Conservation (phyloP, 306 rosid genomes). For the Prosopis cineraria region DNA sequence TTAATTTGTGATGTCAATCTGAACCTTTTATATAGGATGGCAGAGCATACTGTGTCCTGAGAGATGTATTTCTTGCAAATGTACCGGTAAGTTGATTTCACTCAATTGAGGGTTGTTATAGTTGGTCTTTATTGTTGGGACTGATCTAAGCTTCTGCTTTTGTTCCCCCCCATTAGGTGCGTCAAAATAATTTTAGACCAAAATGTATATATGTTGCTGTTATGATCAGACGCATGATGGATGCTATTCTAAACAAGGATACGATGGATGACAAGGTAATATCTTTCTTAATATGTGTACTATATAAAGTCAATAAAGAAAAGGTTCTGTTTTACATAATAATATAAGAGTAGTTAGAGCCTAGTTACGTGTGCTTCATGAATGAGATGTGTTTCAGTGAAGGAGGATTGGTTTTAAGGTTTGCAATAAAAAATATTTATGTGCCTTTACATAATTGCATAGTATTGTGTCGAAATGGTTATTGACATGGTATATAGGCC, state of each 20-base stretch:
- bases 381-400: neutral
- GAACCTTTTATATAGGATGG: slow-evolving; percentile 54
- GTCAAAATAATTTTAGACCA: slow-evolving; percentile 61
- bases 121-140: slow-evolving; percentile 18
- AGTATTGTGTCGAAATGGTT: neutral
- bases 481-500: neutral
- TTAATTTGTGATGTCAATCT: neutral
- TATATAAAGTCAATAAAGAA: neutral
- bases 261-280: slow-evolving; percentile 95
- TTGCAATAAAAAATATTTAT: neutral
- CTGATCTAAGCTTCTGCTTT: slow-evolving; percentile 27
- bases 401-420: neutral
- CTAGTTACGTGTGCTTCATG: neutral
- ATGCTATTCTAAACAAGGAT: slow-evolving; percentile 88
- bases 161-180: slow-evolving; percentile 52
- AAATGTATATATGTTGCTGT: slow-evolving; percentile 92
- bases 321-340: slow-evolving; percentile 12
- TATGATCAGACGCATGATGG: slow-evolving; percentile 91
- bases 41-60: slow-evolving; percentile 57
- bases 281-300: neutral
- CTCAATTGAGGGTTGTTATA: slow-evolving; percentile 16
- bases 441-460: neutral
- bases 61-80: slow-evolving; percentile 78
- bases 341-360: neutral
- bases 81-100: slow-evolving; percentile 63